Percentiles rank a stretch among this genome's conserved stretches.
Conservation (phyloP, 208 protist species). For the Wallacemonas collosoma region DNA sequence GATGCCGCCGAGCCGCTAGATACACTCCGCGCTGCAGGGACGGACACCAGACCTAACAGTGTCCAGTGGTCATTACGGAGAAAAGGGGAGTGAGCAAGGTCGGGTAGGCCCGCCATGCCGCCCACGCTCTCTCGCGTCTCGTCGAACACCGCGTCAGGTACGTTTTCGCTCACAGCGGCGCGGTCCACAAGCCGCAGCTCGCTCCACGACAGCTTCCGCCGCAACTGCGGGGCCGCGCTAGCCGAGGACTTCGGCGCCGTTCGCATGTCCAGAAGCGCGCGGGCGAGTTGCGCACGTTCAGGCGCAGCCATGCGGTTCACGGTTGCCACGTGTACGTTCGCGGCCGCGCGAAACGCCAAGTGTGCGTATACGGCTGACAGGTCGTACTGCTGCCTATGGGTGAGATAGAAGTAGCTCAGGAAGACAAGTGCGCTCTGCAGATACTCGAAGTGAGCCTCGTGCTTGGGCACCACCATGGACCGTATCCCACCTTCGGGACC, state of each 20-base stretch:
- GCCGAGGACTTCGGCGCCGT: neutral
- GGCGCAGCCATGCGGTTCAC: neutral
- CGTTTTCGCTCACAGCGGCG: neutral
- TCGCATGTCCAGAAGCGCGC: neutral
- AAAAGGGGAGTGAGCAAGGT: slow-evolving; percentile 5
- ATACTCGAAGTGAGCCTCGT: slow-evolving; percentile 25
- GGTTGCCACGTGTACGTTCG: slow-evolving; percentile 2
- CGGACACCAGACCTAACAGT: slow-evolving; percentile 4
- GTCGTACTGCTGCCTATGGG: slow-evolving; percentile 47
- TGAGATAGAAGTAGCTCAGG: slow-evolving; percentile 67
- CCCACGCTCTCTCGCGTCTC: too few species aligned
- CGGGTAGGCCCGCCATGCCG: neutral
- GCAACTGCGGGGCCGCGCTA: neutral
- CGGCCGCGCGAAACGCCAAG: slow-evolving; percentile 32
- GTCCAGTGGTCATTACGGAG: slow-evolving; percentile 10
- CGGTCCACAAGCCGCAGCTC: neutral
- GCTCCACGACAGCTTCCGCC: neutral
- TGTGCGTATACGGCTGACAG: slow-evolving; percentile 66
- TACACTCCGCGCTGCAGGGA: neutral
- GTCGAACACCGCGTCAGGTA: too few species aligned
- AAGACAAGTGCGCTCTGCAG: slow-evolving; percentile 41
- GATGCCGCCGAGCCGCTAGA: neutral
- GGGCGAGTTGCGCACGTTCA: neutral
- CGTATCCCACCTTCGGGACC: neutral
- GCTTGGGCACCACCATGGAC: neutral